Base-by-base conservation (phyloP, 768 basidiomycete species). In the Mycena galericulata region DNA sequence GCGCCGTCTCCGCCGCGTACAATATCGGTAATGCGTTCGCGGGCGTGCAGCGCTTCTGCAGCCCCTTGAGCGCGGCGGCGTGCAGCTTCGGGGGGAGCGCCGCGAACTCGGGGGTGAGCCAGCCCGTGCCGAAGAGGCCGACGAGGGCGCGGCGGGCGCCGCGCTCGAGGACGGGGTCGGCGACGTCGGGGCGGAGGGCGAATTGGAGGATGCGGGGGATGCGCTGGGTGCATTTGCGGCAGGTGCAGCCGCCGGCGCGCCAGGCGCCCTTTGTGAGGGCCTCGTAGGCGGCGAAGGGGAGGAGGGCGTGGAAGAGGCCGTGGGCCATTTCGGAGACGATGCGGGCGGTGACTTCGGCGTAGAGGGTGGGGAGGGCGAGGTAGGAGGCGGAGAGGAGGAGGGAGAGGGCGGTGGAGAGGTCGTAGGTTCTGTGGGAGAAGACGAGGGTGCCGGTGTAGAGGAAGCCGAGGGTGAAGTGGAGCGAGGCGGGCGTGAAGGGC, bases 371-470 rank as follows among this genome's bases (percentile, higher is more conserved):
- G 43, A 99, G 84, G 34, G 86, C 83, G 46, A 99, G 91, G 79
- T 96, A 98, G 12, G 85, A 82, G 1, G 97, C 90, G 1, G 94
- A 89, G 41, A 91, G 90, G 77, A 96, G 89, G 74, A 99, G 95
- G 68, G 93, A 88, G 77, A 99, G 95, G 0, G 94, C 93, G 18
- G 96, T 98, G 47, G 90, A 86, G 72, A 99, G 90, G 81, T 99
- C 97, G 79, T 95, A 98, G 1, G 94, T 90, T 17, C 97, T 86
- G 73, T 98, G 93, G 4, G 94, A 96, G 78, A 99, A 98, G 30
- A 92, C 85, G 49, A 99, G 91, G 5, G 96, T 97, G 46, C 97
- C 98, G 6, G 96, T 94, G 75, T 99, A 99, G 50, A 99, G 89
- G 80, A 92, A 98, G 4, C 96, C 96, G 51, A 98, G 87, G 41